Evolutionary conservation across 345 rosid species (phyloP), one percentile per base, ranked within the genome.

Genomic region (Kernera saxatilis): DNA sequence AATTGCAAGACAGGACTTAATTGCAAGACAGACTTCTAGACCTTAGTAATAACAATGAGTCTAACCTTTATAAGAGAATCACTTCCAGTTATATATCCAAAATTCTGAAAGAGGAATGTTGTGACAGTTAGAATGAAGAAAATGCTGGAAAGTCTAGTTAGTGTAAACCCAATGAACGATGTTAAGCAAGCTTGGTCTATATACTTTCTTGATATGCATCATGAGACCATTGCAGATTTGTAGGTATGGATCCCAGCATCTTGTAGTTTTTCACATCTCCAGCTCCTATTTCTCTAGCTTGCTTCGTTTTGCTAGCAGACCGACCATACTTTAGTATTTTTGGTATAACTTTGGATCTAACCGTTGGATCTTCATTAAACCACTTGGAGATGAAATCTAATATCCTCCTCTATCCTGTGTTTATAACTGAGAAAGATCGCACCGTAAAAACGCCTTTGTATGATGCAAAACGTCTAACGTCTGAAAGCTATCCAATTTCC

Each of bases 201-300:
- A 39, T 64, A 86, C 94, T 94, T 93, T 91, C 84, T 86, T 91
- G 25, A 97, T 93, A 70, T 89, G 94, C 98, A 91, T 93, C 97
- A 91, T 89, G 79, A 91, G 86, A 53, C 97, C 96, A 78, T 93
- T 93, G 82, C 97, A 93, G n/a, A n/a, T n/a, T n/a, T n/a, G n/a
- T n/a, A n/a, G 69, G 98, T 91, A 67, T 86, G 85, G 62, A 93
- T 93, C 76, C 97, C 96, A 39, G 96, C 97, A 79, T 93, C 97
- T 65, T 93, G 96, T 61, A 93, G 89, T 56, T 89, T 93, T 91
- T 91, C 66, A 91, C 87, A 66, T 93, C 97, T 76, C 97, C 94
- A 35, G 97, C 91, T n/a, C n/a, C n/a, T n/a, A n/a, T n/a, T n/a
- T n/a, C n/a, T n/a, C n/a, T n/a, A n/a, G n/a, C n/a, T n/a, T n/a